Evolutionary conservation across 192 early-diverging fungal genomes (phyloP), one percentile per base, ranked within the genome.

Genomic region (Endogone sp.): DNA sequence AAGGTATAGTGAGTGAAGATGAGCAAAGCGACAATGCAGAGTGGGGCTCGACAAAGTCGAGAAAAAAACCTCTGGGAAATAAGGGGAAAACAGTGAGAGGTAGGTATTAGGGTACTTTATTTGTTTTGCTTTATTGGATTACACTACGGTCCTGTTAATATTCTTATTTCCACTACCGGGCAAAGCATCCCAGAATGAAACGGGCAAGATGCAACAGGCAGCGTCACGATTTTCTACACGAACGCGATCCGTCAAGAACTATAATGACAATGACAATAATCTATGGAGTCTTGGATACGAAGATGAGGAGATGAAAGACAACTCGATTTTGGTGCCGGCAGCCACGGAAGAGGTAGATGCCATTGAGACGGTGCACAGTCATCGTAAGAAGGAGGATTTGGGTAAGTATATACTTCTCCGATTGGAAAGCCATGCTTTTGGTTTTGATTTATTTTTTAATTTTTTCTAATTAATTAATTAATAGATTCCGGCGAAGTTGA

Each of bases 351-450:
- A 89, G 63, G 82, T 73, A 16, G 78, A 88, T 69, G 78, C 77
- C n/a, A 86, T 86, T 62, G 83, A 88, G 54, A 82, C 77, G 60
- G 65, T 88, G n/a, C 74, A 79, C 71, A 78, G 84, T 64, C 81
- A 83, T 56, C 74, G 79, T 32, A 65, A 77, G 29, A 62, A 26
- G 60, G 72, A 64, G 73, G 31, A 2, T 23, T 61, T 64, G 75
- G 79, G 79, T 71, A 3, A 73, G 65, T 67, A 31, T 54, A n/a
- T 27, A 3, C 32, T 26, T n/a, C 44, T 60, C 74, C 67, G 67
- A n/a, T n/a, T 23, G 49, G 54, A 56, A 62, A 49, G 37, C 9
- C 16, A n/a, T n/a, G n/a, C 16, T 6, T 49, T 49, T 49, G 37
- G 37, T 49, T 49, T 56, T 67, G 55, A 65, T 65, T 57, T 63